Percentiles rank a stretch among this genome's conserved stretches.
Conservation (phyloP, 1,284 basidiomycete species). For the Leccinum fallax region DNA sequence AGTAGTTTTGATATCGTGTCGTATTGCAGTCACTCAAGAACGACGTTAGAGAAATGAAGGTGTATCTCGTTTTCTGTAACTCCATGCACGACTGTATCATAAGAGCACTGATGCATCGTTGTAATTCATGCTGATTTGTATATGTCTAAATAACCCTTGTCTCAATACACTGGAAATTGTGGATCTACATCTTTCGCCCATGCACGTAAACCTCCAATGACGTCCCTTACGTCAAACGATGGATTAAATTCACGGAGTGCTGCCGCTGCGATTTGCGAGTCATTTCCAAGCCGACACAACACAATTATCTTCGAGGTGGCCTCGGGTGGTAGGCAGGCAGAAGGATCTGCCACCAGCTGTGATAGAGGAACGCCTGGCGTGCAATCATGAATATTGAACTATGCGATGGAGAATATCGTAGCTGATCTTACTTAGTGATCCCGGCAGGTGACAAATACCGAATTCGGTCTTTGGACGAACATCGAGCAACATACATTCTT, state of each 20-base stretch:
- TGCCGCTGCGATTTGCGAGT: conserved; percentile 85
- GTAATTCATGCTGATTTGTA: conserved; percentile 8
- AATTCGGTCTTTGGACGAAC: conserved; percentile 85
- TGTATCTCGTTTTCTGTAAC: neutral
- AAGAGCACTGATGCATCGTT: conserved; percentile 4
- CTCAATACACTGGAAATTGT: conserved; percentile 77
- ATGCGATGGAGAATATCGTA: neutral
- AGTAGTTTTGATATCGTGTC: conserved; percentile 28
- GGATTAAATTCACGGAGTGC: conserved; percentile 49
- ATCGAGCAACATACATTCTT: conserved; percentile 65
- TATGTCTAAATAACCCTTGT: conserved; percentile 50
- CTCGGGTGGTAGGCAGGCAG: conserved; percentile 37
- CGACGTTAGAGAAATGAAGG: conserved; percentile 27
- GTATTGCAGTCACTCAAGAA: conserved; percentile 9
- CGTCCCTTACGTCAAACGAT: conserved; percentile 57
- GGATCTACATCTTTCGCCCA: conserved; percentile 77
- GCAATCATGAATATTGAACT: conserved; percentile 4
- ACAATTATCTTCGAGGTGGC: conserved; percentile 48
- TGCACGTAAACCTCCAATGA: conserved; percentile 77
- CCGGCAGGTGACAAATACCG: conserved; percentile 81
- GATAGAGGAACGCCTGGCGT: conserved; percentile 67
- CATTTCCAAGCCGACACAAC: conserved; percentile 90
- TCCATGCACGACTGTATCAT: conserved; percentile 4
- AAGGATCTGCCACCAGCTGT: conserved; percentile 61
- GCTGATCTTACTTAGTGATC: conserved; percentile 68